phyloP scores from a whole-genome alignment of 345 rosid genomes.

The Mercurialis annua region DNA sequence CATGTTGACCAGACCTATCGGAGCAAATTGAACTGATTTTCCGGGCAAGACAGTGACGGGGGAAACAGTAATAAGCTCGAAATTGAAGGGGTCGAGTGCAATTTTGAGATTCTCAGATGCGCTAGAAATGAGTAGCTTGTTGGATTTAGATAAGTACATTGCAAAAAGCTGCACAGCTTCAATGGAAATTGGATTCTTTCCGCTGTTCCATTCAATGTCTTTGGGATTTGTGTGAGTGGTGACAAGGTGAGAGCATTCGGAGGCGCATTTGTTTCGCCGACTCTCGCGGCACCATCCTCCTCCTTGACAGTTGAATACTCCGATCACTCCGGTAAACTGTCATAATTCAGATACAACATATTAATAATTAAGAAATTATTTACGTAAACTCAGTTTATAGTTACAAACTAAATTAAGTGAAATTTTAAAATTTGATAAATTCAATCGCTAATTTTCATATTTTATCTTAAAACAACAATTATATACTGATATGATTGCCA shows the following conservation, averaged over 20 bases:
- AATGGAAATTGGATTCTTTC: conserved; percentile 59
- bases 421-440: no score
- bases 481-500: no score
- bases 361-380: no score
- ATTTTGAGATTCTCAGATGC: conserved; percentile 47
- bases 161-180: conserved; percentile 58
- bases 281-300: conserved; percentile 93
- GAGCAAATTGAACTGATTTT: conserved; percentile 60
- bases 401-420: no score
- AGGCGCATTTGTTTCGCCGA: conserved; percentile 68
- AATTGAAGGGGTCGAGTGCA: conserved; percentile 69
- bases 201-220: conserved; percentile 82
- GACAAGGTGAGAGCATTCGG: conserved; percentile 51
- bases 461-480: no score
- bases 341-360: no score
- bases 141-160: conserved; percentile 63
- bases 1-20: conserved; percentile 82
- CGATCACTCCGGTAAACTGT: conserved; percentile 80
- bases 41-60: conserved; percentile 46
- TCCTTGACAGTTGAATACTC: conserved; percentile 96
- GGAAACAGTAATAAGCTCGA: conserved; percentile 78
- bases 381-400: no score
- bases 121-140: conserved; percentile 59
- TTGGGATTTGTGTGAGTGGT: conserved; percentile 50
- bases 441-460: no score